These are phyloP conservation scores for Zymoseptoria crescenta DNA, from an alignment of 2,329 filamentous ascomycete species.

Conservation along the genomic window DNA sequence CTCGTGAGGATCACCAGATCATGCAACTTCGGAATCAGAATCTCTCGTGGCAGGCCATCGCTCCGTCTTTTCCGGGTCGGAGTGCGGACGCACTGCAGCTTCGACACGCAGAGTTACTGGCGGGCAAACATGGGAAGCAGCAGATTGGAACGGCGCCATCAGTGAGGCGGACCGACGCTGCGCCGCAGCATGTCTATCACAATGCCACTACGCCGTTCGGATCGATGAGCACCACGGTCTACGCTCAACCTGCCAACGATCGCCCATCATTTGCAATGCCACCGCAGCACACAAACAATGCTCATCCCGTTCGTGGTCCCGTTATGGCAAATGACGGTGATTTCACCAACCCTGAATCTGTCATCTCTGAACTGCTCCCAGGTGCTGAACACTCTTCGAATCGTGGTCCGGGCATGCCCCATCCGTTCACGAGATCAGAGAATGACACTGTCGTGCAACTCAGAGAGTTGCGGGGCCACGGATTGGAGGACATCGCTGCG, in stretches of 20 bases:
- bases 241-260: background rate
- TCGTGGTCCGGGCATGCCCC: background rate
- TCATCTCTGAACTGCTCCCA: too few relatives aligned
- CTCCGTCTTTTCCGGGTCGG: conserved; percentile 23
- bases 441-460: conserved; percentile 30
- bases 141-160: background rate
- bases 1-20: conserved; percentile 1
- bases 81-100: conserved; percentile 5
- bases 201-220: background rate
- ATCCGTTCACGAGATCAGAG: conserved; percentile 12
- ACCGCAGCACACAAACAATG: background rate
- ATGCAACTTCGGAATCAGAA: background rate
- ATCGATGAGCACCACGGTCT: background rate
- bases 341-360: background rate
- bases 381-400: background rate
- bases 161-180: background rate
- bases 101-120: background rate
- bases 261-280: background rate
- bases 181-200: background rate
- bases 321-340: background rate
- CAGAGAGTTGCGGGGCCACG: conserved; percentile 30
- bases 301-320: background rate
- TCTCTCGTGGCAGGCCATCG: conserved; percentile 28
- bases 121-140: background rate
- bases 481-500: conserved; percentile 28